Evolutionary conservation across 768 basidiomycete genomes (phyloP).

Genomic region (Sporobolomyces roseus): DNA sequence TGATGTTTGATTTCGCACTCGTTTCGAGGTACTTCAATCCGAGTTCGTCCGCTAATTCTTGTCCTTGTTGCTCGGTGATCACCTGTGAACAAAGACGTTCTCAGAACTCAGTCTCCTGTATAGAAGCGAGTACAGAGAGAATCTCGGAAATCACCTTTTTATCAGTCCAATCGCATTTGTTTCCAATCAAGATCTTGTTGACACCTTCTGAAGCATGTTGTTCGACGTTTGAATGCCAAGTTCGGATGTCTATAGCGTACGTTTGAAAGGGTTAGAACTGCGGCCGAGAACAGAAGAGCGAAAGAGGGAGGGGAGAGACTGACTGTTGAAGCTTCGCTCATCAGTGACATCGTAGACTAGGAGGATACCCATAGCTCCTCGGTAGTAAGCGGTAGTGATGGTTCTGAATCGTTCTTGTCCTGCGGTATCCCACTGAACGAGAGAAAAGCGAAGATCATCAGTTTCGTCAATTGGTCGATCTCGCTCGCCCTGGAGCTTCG

Average conservation of each 20-base stretch:
- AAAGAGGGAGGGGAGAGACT: constrained; percentile 45
- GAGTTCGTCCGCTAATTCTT: constrained; percentile 83
- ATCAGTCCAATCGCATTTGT: constrained; percentile 98
- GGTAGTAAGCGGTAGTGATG: constrained; percentile 98
- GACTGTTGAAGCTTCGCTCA: constrained; percentile 91
- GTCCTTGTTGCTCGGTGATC: constrained; percentile 86
- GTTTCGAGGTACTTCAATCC: constrained; percentile 98
- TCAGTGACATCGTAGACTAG: constrained; percentile 94
- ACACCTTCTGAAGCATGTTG: constrained; percentile 98
- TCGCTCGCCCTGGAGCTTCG: too few relatives aligned
- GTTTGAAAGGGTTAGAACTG: too few relatives aligned
- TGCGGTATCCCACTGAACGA: constrained; percentile 88
- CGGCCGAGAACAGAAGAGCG: too few relatives aligned
- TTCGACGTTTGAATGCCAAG: constrained; percentile 96
- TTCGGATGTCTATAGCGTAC: constrained; percentile 73
- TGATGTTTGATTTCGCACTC: constrained; percentile 92
- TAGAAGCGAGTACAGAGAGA: not conserved
- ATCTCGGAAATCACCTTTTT: constrained; percentile 56
- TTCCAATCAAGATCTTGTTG: constrained; percentile 98
- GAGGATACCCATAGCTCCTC: constrained; percentile 97
- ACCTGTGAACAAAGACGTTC: constrained; percentile 48
- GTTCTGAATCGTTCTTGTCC: constrained; percentile 98
- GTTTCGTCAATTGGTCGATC: not conserved
- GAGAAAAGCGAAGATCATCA: not conserved
- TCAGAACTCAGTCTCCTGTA: too few relatives aligned